Evolutionary conservation across 768 basidiomycete species (phyloP), one percentile per base, ranked within the genome.

Genomic region (Pholiota molesta): DNA sequence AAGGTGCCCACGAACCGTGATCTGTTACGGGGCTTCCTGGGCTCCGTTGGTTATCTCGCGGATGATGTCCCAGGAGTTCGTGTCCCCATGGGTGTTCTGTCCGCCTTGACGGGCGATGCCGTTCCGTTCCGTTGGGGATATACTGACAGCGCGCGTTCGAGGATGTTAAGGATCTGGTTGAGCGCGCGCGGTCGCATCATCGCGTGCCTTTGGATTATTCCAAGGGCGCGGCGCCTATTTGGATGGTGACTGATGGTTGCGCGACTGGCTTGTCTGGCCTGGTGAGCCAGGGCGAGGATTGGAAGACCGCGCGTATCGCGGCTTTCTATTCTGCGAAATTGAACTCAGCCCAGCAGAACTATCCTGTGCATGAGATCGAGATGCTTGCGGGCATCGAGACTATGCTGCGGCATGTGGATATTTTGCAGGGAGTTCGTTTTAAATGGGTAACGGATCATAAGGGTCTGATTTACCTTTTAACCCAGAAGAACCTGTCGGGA

Each of bases 301-400:
- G 71, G 65, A 64, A 68, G 21, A 63, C 60, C 0, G 73, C 69
- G 0, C 61, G 65, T 0, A 49, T 73, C 4, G 69, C 68, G 2
- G 69, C 72, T 0, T 76, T 75, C 44, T 76, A 71, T 52, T 77
- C 75, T 0, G 74, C 72, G 0, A 79, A 76, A 29, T 58, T 77
- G 3, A 74, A 67, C 39, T 33, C 68, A 0, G 71, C 74, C 0
- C 74, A 78, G 49, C 74, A 75, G 19, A 77, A 77, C 33, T 78
- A 79, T 28, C 65, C 74, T 5, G 73, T 74, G 31, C 55, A 57
- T 16, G 55, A 56, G 17, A 57, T 57, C 3, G 56, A 47, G 17
- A 47, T 57, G 40, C 21, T 57, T 4, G 17, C 76, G 6, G 35
- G 54, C 10, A 75, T 77, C 0, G 74, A 75, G 23, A 67, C 69